These are phyloP conservation scores for Gossypium sturtianum DNA, from an alignment of 345 rosid species.

Conservation along the genomic window DNA sequence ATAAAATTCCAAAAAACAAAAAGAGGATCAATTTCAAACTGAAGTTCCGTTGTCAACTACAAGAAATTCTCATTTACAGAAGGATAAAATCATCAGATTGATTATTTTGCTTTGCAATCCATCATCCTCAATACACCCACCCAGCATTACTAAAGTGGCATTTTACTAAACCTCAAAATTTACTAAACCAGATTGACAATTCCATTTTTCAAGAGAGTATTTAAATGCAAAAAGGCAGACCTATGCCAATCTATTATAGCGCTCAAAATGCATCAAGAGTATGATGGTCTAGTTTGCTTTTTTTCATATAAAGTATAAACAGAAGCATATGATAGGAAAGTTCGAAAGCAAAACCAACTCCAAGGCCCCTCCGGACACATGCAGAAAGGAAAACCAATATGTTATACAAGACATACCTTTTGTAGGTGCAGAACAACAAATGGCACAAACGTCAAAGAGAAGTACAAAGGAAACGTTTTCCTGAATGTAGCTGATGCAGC, in stretches of 20 bases:
- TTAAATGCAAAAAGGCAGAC: background rate
- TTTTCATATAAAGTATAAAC: background rate
- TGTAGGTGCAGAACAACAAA: slow-evolving; percentile 87
- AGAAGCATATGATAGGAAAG: background rate
- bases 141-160: background rate
- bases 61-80: background rate
- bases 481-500: slow-evolving; percentile 92
- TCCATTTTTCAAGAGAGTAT: background rate
- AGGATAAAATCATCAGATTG: background rate
- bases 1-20: slow-evolving; percentile 9
- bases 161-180: background rate
- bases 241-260: background rate
- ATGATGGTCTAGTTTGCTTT: background rate
- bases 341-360: background rate
- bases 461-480: slow-evolving; percentile 92
- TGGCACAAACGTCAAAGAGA: slow-evolving; percentile 94
- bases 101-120: background rate
- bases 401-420: slow-evolving; percentile 45
- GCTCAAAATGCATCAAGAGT: background rate
- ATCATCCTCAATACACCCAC: background rate
- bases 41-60: background rate
- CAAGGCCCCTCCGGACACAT: background rate
- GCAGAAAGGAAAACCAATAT: background rate
- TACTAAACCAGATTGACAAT: background rate
- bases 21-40: slow-evolving; percentile 4